A percentile compares a stretch with the other conserved stretches of the same genome.
Evolutionary conservation across 78 protist genomes (phyloP).

Genomic region (Trichosphaerium sp.): DNA sequence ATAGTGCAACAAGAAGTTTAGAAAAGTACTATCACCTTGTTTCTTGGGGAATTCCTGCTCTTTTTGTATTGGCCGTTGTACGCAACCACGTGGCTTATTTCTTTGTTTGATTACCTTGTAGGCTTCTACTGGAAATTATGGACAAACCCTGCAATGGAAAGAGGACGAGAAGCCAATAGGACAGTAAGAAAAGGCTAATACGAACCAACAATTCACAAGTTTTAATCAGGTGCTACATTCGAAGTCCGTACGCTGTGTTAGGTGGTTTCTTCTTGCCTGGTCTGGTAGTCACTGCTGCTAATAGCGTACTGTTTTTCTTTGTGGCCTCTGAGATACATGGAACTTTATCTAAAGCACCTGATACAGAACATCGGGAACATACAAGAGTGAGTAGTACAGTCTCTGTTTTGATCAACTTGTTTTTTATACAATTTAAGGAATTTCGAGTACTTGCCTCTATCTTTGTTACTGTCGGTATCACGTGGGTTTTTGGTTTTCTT

Average conservation of each 20-base stretch:
- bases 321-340: constrained; percentile 44
- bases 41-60: constrained; percentile 36
- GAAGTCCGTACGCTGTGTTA: constrained; percentile 13
- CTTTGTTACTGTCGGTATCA: constrained; percentile 17
- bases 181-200: too few relatives aligned
- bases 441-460: constrained; percentile 37
- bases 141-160: too few relatives aligned
- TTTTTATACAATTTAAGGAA: too few relatives aligned
- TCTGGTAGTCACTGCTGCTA: constrained; percentile 23
- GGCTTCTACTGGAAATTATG: too few relatives aligned
- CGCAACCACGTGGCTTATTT: too few relatives aligned
- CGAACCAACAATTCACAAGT: too few relatives aligned
- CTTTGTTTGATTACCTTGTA: too few relatives aligned
- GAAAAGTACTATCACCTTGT: constrained; percentile 40
- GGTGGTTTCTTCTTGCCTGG: constrained; percentile 39
- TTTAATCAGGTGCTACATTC: too few relatives aligned
- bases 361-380: constrained; percentile 19
- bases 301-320: constrained; percentile 25
- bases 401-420: too few relatives aligned
- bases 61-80: constrained; percentile 5
- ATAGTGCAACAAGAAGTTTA: constrained; percentile 40
- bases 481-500: constrained; percentile 43
- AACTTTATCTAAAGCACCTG: constrained; percentile 30
- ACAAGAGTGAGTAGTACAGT: too few relatives aligned
- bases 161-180: too few relatives aligned